A percentile compares a stretch with the other conserved stretches of the same genome.
phyloP scores from a whole-genome alignment of 306 rosid species.

The Carpinus viminea region DNA sequence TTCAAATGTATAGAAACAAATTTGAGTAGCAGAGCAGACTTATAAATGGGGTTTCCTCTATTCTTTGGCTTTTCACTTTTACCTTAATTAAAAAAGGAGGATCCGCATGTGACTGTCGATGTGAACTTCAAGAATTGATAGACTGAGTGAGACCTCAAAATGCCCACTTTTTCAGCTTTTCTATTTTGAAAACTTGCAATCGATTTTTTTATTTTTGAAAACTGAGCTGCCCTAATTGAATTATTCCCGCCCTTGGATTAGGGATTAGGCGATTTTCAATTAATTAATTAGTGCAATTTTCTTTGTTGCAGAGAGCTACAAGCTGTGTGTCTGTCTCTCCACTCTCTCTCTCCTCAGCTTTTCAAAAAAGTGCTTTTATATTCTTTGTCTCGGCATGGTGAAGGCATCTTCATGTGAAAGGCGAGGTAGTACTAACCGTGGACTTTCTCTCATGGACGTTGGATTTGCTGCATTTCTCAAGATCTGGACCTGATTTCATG shows the following conservation, averaged over 20 bases:
- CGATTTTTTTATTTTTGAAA: conserved; percentile 11
- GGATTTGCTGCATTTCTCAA: not conserved
- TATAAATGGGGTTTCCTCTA: conserved; percentile 22
- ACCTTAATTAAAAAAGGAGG: conserved; percentile 8
- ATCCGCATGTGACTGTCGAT: conserved; percentile 56
- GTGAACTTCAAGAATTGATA: conserved; percentile 45
- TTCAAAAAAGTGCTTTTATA: not conserved
- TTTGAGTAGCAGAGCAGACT: conserved; percentile 10
- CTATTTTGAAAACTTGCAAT: not conserved
- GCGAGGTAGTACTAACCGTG: not conserved
- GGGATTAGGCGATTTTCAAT: no score
- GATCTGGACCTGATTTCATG: not conserved
- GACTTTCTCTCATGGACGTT: conserved; percentile 1
- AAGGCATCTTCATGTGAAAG: conserved; percentile 8
- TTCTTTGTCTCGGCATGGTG: conserved; percentile 11
- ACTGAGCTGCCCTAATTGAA: conserved; percentile 9
- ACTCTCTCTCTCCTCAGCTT: not conserved
- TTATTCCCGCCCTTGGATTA: conserved; percentile 60
- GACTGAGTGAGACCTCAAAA: conserved; percentile 32
- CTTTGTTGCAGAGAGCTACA: not conserved
- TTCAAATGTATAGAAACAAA: conserved; percentile 26
- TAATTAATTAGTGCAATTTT: not conserved
- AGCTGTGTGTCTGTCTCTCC: conserved; percentile 3
- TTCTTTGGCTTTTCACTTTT: conserved; percentile 46
- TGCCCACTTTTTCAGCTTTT: conserved; percentile 55